A percentile compares a stretch with the other conserved stretches of the same genome.
phyloP scores from a whole-genome alignment of 1,284 basidiomycete species.

The Puccinia horiana region DNA sequence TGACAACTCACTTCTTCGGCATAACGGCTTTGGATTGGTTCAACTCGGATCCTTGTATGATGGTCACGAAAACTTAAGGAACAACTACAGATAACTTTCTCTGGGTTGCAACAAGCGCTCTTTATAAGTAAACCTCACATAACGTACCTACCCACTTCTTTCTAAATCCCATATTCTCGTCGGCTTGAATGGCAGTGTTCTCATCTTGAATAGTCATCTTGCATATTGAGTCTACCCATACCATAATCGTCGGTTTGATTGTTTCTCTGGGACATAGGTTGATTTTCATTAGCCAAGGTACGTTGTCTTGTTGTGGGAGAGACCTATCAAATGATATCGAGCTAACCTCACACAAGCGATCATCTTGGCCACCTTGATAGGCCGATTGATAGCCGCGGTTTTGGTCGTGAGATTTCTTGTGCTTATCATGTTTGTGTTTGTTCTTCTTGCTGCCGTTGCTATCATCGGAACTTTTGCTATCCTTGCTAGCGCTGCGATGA shows the following conservation, averaged over 20 bases:
- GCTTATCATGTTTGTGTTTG: slow-evolving; percentile 29
- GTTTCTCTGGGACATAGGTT: not conserved
- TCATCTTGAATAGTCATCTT: slow-evolving; percentile 3
- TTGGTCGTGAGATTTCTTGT: slow-evolving; percentile 5
- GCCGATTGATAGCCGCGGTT: not conserved
- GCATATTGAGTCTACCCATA: slow-evolving; percentile 9
- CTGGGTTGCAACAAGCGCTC: too few species aligned
- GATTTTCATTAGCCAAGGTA: not conserved
- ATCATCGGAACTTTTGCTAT: slow-evolving; percentile 1
- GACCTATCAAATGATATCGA: not conserved
- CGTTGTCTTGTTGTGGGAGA: not conserved
- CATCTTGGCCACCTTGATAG: slow-evolving; percentile 2
- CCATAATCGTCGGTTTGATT: slow-evolving; percentile 17
- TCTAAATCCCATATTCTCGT: too few species aligned
- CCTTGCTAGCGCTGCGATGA: slow-evolving; percentile 1
- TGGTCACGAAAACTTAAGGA: too few species aligned
- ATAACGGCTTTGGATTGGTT: too few species aligned
- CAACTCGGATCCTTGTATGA: too few species aligned
- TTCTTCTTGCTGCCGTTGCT: slow-evolving; percentile 10
- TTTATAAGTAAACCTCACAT: too few species aligned
- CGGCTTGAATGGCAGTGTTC: too few species aligned
- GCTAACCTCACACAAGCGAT: slow-evolving; percentile 13
- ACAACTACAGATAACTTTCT: too few species aligned
- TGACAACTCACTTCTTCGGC: too few species aligned
- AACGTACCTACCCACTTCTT: too few species aligned